Evolutionary conservation across 805 yeast species (phyloP).

Genomic region (Starmerella stellata): DNA sequence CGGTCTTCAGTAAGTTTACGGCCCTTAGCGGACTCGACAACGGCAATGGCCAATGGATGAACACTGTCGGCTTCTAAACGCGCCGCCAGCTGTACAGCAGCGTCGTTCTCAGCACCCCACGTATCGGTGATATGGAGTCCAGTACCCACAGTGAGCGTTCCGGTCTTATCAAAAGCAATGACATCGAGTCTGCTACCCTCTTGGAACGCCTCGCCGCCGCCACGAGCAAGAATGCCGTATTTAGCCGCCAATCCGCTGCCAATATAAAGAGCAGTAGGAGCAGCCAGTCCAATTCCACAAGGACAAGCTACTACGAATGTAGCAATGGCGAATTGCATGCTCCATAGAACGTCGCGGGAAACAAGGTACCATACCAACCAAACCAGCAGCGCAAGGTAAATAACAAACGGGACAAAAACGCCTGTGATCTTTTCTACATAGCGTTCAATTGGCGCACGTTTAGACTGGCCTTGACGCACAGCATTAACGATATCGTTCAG

Average conservation of each 20-base stretch:
- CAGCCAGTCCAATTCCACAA: constrained; percentile 70
- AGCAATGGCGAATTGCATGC: constrained; percentile 56
- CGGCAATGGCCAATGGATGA: constrained; percentile 52
- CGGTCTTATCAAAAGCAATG: constrained; percentile 64
- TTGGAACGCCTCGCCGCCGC: constrained; percentile 71
- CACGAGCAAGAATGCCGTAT: constrained; percentile 55
- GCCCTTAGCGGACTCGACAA: constrained; percentile 27
- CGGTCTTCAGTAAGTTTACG: constrained; percentile 8
- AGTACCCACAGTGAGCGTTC: constrained; percentile 52
- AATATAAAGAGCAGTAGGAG: constrained; percentile 66
- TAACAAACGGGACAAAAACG: constrained; percentile 53
- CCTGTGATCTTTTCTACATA: constrained; percentile 53
- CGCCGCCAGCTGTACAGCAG: constrained; percentile 28
- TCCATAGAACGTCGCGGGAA: constrained; percentile 66
- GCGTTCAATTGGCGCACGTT: constrained; percentile 56
- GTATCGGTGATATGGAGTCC: constrained; percentile 39
- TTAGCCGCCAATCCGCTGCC: constrained; percentile 68
- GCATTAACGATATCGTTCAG: constrained; percentile 52
- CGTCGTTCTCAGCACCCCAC: constrained; percentile 15
- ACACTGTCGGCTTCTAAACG: constrained; percentile 40
- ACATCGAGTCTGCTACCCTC: constrained; percentile 48
- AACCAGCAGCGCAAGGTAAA: constrained; percentile 38
- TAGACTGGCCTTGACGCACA: constrained; percentile 55
- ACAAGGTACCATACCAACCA: constrained; percentile 53
- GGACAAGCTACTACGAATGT: constrained; percentile 77